Percentiles rank a stretch among this genome's conserved stretches.
Evolutionary conservation across 495 filamentous ascomycete species (phyloP).

Genomic region (Bombardia bombarda): DNA sequence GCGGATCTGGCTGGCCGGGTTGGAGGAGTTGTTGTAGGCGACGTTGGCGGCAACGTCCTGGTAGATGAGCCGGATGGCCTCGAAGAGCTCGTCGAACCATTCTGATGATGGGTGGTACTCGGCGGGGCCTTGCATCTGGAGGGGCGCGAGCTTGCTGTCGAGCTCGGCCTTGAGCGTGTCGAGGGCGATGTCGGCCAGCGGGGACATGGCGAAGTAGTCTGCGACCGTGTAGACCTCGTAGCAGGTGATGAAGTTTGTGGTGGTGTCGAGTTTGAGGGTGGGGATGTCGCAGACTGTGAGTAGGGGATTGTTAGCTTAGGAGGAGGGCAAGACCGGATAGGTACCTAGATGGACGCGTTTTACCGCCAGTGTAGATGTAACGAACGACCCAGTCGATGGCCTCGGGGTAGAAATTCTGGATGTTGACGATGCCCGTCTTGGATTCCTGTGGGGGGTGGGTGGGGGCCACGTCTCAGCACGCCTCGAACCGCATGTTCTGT

Average conservation of each 20-base stretch:
- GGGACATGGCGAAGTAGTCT: constrained; percentile 17
- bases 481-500: no score
- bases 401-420: constrained; percentile 14
- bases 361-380: constrained; percentile 20
- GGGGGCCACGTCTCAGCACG: not conserved
- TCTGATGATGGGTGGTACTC: constrained; percentile 3
- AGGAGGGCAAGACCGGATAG: not conserved
- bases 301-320: not conserved
- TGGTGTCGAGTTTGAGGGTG: constrained; percentile 1
- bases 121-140: constrained; percentile 15
- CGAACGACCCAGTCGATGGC: constrained; percentile 13
- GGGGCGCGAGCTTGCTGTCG: constrained; percentile 4
- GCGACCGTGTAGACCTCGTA: constrained; percentile 17
- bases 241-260: constrained; percentile 16
- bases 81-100: constrained; percentile 20
- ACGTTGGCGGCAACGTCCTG: constrained; percentile 1
- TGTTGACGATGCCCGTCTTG: constrained; percentile 10
- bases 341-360: no score
- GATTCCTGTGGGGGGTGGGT: constrained; percentile 9
- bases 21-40: no score
- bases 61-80: constrained; percentile 16
- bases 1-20: constrained; percentile 2
- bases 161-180: constrained; percentile 12
- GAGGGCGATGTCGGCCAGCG: constrained; percentile 15
- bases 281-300: constrained; percentile 14